A percentile compares a stretch with the other conserved stretches of the same genome.
Evolutionary conservation across 306 rosid genomes (phyloP).

Genomic region (Acacia melanoxylon): DNA sequence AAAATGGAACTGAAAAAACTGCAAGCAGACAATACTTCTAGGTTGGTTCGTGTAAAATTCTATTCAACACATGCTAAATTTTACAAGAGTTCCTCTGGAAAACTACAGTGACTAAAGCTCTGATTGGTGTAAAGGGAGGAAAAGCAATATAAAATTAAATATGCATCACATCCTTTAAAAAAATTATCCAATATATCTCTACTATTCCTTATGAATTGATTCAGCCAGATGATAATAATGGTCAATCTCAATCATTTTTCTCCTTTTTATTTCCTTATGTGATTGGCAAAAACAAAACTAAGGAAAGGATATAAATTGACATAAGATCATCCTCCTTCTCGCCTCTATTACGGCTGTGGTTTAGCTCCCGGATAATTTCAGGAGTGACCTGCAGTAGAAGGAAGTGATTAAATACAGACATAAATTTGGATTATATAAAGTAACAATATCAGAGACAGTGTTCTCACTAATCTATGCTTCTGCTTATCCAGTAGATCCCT

Average conservation of each 20-base stretch:
- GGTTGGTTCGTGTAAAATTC: neutral
- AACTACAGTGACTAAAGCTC: neutral
- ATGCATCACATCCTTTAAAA: neutral
- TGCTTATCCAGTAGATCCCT: conserved; percentile 71
- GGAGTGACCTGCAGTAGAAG: conserved; percentile 73
- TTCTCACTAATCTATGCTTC: conserved; percentile 71
- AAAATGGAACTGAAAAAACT: neutral
- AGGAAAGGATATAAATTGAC: conserved; percentile 73
- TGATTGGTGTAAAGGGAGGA: neutral
- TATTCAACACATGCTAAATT: conserved; percentile 7
- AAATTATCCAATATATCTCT: neutral
- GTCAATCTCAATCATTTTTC: neutral
- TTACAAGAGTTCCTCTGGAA: neutral
- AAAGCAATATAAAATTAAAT: neutral
- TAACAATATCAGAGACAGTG: conserved; percentile 22
- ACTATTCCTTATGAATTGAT: neutral
- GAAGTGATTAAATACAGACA: conserved; percentile 15
- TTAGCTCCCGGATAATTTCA: conserved; percentile 76
- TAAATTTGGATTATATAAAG: conserved; percentile 16
- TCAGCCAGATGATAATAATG: neutral
- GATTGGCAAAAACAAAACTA: neutral
- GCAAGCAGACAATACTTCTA: neutral
- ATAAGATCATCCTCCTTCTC: conserved; percentile 78
- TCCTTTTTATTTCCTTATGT: neutral
- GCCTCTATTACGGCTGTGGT: conserved; percentile 82